Evolutionary conservation across 768 basidiomycete species (phyloP).

Genomic region (Arthromyces matolae): DNA sequence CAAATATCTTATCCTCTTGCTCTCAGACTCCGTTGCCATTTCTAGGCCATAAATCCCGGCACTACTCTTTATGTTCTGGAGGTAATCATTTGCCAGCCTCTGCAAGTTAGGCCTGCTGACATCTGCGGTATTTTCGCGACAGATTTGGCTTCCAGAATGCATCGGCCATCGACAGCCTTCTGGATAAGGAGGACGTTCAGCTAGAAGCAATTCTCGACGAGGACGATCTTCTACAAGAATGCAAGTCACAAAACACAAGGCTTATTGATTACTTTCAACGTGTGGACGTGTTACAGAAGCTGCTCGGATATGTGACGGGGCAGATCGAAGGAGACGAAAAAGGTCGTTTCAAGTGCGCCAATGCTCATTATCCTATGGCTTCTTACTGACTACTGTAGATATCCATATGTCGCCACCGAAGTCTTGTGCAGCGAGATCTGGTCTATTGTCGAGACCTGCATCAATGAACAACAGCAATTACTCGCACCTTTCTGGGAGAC

Average conservation of each 20-base stretch:
- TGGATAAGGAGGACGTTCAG: slow-evolving; percentile 85
- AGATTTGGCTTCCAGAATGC: slow-evolving; percentile 92
- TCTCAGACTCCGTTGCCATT: slow-evolving; percentile 12
- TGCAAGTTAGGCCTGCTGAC: slow-evolving; percentile 23
- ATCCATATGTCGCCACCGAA: slow-evolving; percentile 90
- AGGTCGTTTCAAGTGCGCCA: slow-evolving; percentile 76
- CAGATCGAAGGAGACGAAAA: slow-evolving; percentile 79
- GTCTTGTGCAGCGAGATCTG: slow-evolving; percentile 95
- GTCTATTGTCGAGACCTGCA: slow-evolving; percentile 88
- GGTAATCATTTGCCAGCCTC: slow-evolving; percentile 41
- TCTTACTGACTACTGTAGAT: slow-evolving; percentile 43
- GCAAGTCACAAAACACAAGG: slow-evolving; percentile 89
- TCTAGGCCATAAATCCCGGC: slow-evolving; percentile 10
- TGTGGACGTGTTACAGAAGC: slow-evolving; percentile 72
- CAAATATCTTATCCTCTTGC: slow-evolving; percentile 10
- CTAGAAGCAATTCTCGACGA: slow-evolving; percentile 92
- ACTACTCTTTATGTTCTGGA: slow-evolving; percentile 46
- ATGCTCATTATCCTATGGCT: not conserved
- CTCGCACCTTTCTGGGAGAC: slow-evolving; percentile 91
- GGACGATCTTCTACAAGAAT: slow-evolving; percentile 90
- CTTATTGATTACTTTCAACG: slow-evolving; percentile 86
- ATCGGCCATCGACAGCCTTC: slow-evolving; percentile 83
- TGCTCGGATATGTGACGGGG: slow-evolving; percentile 83
- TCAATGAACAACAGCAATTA: slow-evolving; percentile 66
- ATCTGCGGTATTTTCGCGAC: slow-evolving; percentile 30